phyloP scores from a whole-genome alignment of 2,329 filamentous ascomycete species.

The Penicillium sp. region DNA sequence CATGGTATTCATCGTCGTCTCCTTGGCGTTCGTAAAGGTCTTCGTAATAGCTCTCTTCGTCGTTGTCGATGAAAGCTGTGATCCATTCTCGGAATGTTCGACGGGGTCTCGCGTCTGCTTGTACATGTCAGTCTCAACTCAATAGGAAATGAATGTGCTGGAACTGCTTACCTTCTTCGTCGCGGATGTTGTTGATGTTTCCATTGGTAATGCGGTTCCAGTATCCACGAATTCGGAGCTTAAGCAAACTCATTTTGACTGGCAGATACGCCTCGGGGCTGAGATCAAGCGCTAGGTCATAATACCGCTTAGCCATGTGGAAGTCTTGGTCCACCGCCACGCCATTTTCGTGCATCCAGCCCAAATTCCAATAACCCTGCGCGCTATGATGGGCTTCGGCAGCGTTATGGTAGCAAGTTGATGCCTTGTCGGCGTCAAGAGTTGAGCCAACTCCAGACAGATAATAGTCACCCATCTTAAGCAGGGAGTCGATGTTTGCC shows the following conservation, averaged over 20 bases:
- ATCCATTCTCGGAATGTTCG: slow-evolving; percentile 87
- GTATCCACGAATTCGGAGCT: slow-evolving; percentile 79
- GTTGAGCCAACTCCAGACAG: slow-evolving; percentile 75
- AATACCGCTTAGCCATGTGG: slow-evolving; percentile 94
- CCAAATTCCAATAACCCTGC: slow-evolving; percentile 94
- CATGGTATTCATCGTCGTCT: slow-evolving; percentile 34
- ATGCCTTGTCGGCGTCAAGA: slow-evolving; percentile 78
- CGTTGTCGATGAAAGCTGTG: slow-evolving; percentile 75
- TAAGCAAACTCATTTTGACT: slow-evolving; percentile 83
- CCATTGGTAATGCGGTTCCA: slow-evolving; percentile 94
- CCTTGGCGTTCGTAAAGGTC: slow-evolving; percentile 49
- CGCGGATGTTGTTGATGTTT: slow-evolving; percentile 87
- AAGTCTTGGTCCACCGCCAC: slow-evolving; percentile 92
- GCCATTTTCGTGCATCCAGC: slow-evolving; percentile 99
- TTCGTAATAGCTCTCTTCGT: slow-evolving; percentile 67
- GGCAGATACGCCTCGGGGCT: slow-evolving; percentile 93
- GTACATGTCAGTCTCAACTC: slow-evolving; percentile 3
- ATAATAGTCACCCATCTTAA: slow-evolving; percentile 99
- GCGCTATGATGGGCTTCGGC: slow-evolving; percentile 90
- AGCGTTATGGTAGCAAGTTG: slow-evolving; percentile 87
- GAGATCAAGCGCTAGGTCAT: slow-evolving; percentile 87
- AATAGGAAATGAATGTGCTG: neutral
- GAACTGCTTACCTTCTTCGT: slow-evolving; percentile 72
- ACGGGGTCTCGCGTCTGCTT: slow-evolving; percentile 66
- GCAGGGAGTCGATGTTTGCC: slow-evolving; percentile 85